A percentile compares a stretch with the other conserved stretches of the same genome.
Conservation (phyloP, 345 rosid species). For the Chamaenerion angustifolium region DNA sequence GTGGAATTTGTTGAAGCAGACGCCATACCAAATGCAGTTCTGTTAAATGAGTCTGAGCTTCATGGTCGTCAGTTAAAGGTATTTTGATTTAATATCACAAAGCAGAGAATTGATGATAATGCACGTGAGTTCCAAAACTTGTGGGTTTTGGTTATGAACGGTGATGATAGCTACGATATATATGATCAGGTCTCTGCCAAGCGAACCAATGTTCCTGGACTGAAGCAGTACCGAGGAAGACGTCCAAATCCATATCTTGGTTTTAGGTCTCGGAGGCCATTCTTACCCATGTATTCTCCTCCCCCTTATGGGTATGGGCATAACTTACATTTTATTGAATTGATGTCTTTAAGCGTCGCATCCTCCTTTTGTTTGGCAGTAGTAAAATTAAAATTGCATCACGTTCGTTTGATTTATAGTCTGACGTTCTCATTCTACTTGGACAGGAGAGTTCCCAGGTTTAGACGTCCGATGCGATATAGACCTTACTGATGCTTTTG, state of each 20-base stretch:
- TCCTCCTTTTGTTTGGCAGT: too few relatives aligned
- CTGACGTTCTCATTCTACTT: slow-evolving; percentile 3
- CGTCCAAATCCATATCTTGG: slow-evolving; percentile 38
- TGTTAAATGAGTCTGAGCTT: slow-evolving; percentile 84
- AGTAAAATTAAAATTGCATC: too few relatives aligned
- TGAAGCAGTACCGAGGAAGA: slow-evolving; percentile 93
- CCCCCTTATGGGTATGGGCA: slow-evolving; percentile 65
- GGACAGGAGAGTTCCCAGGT: slow-evolving; percentile 89
- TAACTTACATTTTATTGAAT: not conserved
- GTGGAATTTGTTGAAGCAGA: slow-evolving; percentile 93
- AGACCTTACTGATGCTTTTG: slow-evolving; percentile 55
- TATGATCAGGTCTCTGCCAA: slow-evolving; percentile 77
- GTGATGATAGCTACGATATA: slow-evolving; percentile 5
- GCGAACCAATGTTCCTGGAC: slow-evolving; percentile 90
- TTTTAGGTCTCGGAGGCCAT: slow-evolving; percentile 76
- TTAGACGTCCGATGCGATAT: slow-evolving; percentile 78
- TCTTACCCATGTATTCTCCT: slow-evolving; percentile 49
- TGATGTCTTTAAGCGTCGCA: not conserved
- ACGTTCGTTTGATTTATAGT: not conserved
- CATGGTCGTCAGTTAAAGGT: slow-evolving; percentile 99
- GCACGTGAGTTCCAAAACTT: too few relatives aligned
- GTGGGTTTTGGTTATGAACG: too few relatives aligned
- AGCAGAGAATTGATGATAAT: too few relatives aligned
- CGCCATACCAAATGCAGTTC: slow-evolving; percentile 88
- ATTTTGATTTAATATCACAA: not conserved